Evolutionary conservation across 106 monocot genomes (phyloP), one percentile per base, ranked within the genome.

Genomic region (Dendrobium nobile): DNA sequence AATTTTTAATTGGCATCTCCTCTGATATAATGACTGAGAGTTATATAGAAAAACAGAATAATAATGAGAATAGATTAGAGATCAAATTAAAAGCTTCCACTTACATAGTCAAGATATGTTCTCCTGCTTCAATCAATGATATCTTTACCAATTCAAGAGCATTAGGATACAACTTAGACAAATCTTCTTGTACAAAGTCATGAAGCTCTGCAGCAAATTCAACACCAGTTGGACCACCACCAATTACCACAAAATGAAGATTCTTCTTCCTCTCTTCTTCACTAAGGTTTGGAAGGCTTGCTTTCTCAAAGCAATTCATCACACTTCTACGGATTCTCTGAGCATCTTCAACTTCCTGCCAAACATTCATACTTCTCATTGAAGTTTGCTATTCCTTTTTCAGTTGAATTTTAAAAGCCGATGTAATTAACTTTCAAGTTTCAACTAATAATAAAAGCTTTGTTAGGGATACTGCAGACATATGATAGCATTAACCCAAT

Each of bases 181-280:
- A 79, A 85, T 95, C 95, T 77, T 90, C 87, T 85, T 67, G 61
- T 59, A 95, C 88, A 77, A 87, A 95, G 79, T 95, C 95, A 85
- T 95, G 95, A 78, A 95, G 83, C 73, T 90, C 92, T 61, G 95
- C 95, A 65, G 95, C 90, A 87, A 95, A 92, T 72, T 95, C 95
- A 78, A 95, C 90, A 44, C 95, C 95, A 82, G 95, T 95, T 56
- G 95, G 95, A 76, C 95, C 95, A 83, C 95, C 95, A 75, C 95
- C 95, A 78, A 95, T 83, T 79, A 95, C 72, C 73, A 95, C 77
- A 78, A 95, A 95, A 83, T 95, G 95, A 77, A 95, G 84, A 85
- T 82, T 85, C 56, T 85, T 92, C 78, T 58, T 87, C 56, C 86
- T 90, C 75, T 95, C 92, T 82, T 92, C 92, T 43, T 95, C 92